Conservation (phyloP, 352 stramenopile genomes). For the Elongisporangium anandrum region DNA sequence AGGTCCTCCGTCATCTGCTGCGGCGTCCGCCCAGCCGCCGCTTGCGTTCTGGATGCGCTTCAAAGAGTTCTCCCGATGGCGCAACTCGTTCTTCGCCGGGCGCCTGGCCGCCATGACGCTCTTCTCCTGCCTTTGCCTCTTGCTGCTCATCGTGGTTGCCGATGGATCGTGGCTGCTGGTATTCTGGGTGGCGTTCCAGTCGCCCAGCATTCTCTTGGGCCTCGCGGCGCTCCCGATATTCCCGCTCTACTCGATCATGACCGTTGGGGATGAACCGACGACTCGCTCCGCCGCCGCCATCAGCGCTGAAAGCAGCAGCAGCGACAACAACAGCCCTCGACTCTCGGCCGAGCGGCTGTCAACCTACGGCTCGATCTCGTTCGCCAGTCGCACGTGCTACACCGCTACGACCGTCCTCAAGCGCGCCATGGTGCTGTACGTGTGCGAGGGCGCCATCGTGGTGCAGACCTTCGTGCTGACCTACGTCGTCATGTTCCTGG, state of each 20-base stretch:
- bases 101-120: conserved; percentile 44
- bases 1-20: background rate
- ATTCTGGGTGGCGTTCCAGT: conserved; percentile 45
- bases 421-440: conserved; percentile 38
- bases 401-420: conserved; percentile 19
- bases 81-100: conserved; percentile 72
- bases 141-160: conserved; percentile 34
- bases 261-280: conserved; percentile 2
- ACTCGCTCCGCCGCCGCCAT: background rate
- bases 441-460: conserved; percentile 69
- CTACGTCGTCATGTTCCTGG: conserved; percentile 39
- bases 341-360: background rate
- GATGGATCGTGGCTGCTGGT: conserved; percentile 25
- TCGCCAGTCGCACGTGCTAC: background rate
- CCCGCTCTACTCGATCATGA: conserved; percentile 27
- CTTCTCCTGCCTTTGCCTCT: conserved; percentile 34
- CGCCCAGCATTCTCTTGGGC: conserved; percentile 54
- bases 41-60: background rate
- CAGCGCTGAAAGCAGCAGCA: conserved; percentile 3
- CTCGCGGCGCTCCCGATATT: conserved; percentile 43
- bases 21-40: background rate
- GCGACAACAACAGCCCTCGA: conserved; percentile 8
- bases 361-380: background rate
- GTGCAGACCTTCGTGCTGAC: conserved; percentile 47
- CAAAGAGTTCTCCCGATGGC: conserved; percentile 22